Base-by-base conservation (phyloP, 257 asterid genomes). In the Solanum appendiculatum region DNA sequence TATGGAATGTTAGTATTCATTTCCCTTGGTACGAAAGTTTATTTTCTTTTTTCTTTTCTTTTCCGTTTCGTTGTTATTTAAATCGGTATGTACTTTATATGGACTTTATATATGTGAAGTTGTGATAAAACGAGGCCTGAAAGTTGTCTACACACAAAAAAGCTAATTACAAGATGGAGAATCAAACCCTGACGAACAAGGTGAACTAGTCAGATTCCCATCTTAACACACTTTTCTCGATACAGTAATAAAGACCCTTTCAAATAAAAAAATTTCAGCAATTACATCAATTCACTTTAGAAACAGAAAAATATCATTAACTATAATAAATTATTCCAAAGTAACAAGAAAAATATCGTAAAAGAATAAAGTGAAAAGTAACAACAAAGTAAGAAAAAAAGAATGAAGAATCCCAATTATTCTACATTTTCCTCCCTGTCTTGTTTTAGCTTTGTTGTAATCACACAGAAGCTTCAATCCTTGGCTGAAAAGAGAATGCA, bases 401-500 rank as follows among this genome's bases (percentile, higher is more conserved):
- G 27, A 83, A 42, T 21, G 8, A 33, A 87, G 18, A 36, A 64
- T 37, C 23, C 48, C 16, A 58, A 4, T 74, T 31, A 6, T 64
- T 56, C 29, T 39, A 21, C 12, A 18, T 18, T 40, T 40, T 70
- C 58, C 78, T 46, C 60, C 70, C 25, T 42, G 40, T 34, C 73
- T 84, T 31, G 6, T 31, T 37, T 7, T 54, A 51, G 63, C n/a
- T 16, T 18, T 54, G 27, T 7, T 15, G 21, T 70, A 51, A 58
- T 86, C 88, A 90, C 16, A 83, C 86, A 5, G 88, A 88, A 86
- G 95, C 97, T 90, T 96, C 99, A 88, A 97, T 92, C 90, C 99
- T 94, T 12, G 99, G 98, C 91, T 95, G 94, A 91, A 97, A 91
- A 10, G 96, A 87, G 84, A 92, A 89, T 8, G 94, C 99, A 54